Conservation (phyloP, 257 asterid species). For the Solanum bulbocastanum region DNA sequence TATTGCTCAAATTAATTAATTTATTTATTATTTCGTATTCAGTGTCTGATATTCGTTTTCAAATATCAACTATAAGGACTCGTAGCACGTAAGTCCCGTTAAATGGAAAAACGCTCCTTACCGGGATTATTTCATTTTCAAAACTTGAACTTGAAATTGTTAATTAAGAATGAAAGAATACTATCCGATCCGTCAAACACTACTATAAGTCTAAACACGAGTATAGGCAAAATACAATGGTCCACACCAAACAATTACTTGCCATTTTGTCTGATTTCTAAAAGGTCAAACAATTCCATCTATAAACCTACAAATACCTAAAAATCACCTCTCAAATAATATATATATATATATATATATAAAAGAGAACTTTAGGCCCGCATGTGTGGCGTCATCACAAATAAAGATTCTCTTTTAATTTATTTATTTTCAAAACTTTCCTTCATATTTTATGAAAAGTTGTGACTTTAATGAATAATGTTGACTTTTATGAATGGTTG, state of each 20-base stretch:
- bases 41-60: fast-evolving
- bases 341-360: too few relatives aligned
- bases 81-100: neutral
- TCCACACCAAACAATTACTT: slow-evolving; percentile 16
- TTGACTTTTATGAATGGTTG: too few relatives aligned
- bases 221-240: neutral
- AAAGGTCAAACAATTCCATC: slow-evolving; percentile 30
- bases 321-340: neutral
- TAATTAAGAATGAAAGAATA: neutral
- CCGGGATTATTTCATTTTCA: fast-evolving
- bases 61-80: neutral
- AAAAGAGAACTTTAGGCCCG: too few relatives aligned
- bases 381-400: too few relatives aligned
- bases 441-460: too few relatives aligned
- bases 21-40: fast-evolving
- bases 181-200: neutral
- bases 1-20: neutral
- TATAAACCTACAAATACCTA: slow-evolving; percentile 9
- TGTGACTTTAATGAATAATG: too few relatives aligned
- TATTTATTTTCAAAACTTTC: too few relatives aligned
- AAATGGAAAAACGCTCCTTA: neutral
- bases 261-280: slow-evolving; percentile 22
- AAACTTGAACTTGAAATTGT: fast-evolving
- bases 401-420: too few relatives aligned
- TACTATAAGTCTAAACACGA: neutral